Evolutionary conservation across 352 stramenopile species (phyloP), one percentile per base, ranked within the genome.

Genomic region (Thraustochytrium sp.): DNA sequence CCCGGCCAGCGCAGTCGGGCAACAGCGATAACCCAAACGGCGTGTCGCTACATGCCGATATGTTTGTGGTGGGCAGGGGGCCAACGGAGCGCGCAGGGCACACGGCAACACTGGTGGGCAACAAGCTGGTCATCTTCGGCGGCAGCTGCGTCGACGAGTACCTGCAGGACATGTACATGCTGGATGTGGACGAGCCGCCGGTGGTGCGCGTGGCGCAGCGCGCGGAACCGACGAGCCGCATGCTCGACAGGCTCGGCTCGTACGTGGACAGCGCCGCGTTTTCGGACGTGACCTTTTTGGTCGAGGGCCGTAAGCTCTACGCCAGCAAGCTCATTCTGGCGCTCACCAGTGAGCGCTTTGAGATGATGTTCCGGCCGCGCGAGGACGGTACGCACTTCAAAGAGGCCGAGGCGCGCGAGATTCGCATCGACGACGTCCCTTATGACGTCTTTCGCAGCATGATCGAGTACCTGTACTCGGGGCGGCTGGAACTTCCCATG

Each of bases 381-480:
- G 34, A 73, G 26, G 55, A 73, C 36, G 75, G 75, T 23, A 21
- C 29, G 5, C 36, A 93, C 23, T 98, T 98, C 85, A 90, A 91
- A 0, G 94, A 98, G 84, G 88, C 91, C 48, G 87, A 87, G 37
- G 86, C 92, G 73, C 85, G 86, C 53, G 86, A 94, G 84, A 97
- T 98, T 82, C 89, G 92, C 48, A 92, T 98, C 31, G 91, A 92
- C 0, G 92, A 97, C 85, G 93, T 94, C 59, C 91, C 89, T 11
- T 96, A 96, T 82, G 89, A 91, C 36, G 90, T 93, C 37, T 98
- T 98, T 88, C 63, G 96, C 9, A 85, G 90, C 36, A 93, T 98
- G 82, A 92, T 98, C 76, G 89, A 97, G 87, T 98, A 98, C 84
- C 89, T 98, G 36, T 98, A 98, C 86, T 96, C 94, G 0, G 94